Evolutionary conservation across 805 yeast genomes (phyloP), one percentile per base, ranked within the genome.

Genomic region (Candida khao-thaluensis): DNA sequence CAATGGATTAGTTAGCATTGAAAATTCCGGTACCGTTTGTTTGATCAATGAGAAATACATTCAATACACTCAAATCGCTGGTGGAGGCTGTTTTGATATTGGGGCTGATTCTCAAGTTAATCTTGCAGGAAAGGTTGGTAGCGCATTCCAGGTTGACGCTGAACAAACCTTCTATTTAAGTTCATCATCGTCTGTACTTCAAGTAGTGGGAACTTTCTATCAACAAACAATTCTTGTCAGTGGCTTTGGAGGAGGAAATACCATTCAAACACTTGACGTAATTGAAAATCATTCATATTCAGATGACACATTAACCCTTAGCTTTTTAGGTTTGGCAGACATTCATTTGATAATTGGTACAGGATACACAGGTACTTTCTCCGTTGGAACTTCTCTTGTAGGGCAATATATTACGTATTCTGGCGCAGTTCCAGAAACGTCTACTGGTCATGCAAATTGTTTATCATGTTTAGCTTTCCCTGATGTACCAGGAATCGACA

Each of bases 81-180:
- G 66, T 17, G 17, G 43, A n/a, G 67, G 67, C 21, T 61, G 67
- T 50, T 44, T 58, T 15, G 44, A 35, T 34, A 49, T 50, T 15
- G 56, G 43, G 11, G 38, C 7, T 3, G 29, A 43, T 17, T 30
- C 51, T n/a, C 36, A 41, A 17, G 37, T 43, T n/a, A 37, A 17
- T 22, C 15, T 49, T 35, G 35, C 39, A 11, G 40, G 35, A 8
- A 11, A 42, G 0, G 9, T 32, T 7, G 44, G 42, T 10, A 29
- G 17, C 7, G 10, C 31, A 2, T 21, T 15, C 7, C 16, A 20
- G 29, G 38, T 45, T 15, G 41, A 28, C n/a, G 4, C 28, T 3
- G 40, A 31, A 8, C 56, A 52, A 41, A 35, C 38, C 11, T 35
- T 53, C 29, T 48, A 49, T 24, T 42, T 53, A 24, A 38, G 42